phyloP scores from a whole-genome alignment of 2,329 filamentous ascomycete species.

The Metarhizium humberi region DNA sequence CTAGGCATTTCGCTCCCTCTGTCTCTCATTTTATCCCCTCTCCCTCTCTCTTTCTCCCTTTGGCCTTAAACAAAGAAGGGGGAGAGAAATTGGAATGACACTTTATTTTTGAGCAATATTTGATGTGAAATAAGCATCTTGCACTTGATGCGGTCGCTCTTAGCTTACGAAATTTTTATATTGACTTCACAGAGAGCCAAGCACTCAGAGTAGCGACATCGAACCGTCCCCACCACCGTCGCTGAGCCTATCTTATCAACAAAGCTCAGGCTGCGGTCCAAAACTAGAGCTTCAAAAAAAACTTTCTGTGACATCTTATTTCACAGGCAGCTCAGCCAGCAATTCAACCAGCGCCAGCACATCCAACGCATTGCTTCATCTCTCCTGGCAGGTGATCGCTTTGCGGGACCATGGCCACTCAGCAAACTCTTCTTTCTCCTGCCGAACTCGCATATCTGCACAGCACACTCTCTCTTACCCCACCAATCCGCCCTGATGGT shows the following conservation, averaged over 20 bases:
- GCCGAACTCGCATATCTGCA: slow-evolving; percentile 95
- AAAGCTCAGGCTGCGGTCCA: not conserved
- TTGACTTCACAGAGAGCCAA: too few species aligned
- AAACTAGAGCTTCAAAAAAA: slow-evolving; percentile 14
- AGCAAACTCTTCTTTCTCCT: slow-evolving; percentile 74
- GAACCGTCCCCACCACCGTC: slow-evolving; percentile 11
- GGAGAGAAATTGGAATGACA: too few species aligned
- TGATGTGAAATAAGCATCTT: too few species aligned
- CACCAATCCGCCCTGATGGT: slow-evolving; percentile 84
- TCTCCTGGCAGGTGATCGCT: not conserved
- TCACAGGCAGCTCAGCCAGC: too few species aligned
- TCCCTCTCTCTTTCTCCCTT: too few species aligned
- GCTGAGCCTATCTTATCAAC: slow-evolving; percentile 17
- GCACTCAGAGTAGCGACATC: too few species aligned
- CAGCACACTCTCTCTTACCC: slow-evolving; percentile 68
- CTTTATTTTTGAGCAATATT: too few species aligned
- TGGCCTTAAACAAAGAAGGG: too few species aligned
- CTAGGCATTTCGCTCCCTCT: too few species aligned
- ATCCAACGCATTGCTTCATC: not conserved
- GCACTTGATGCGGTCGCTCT: too few species aligned
- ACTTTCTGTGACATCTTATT: slow-evolving; percentile 9
- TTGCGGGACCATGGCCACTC: slow-evolving; percentile 46
- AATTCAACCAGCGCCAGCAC: slow-evolving; percentile 1
- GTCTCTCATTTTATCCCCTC: too few species aligned
- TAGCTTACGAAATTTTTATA: too few species aligned